Evolutionary conservation across 2,329 filamentous ascomycete genomes (phyloP), one percentile per base, ranked within the genome.

Genomic region (Microsporum ferrugineum): DNA sequence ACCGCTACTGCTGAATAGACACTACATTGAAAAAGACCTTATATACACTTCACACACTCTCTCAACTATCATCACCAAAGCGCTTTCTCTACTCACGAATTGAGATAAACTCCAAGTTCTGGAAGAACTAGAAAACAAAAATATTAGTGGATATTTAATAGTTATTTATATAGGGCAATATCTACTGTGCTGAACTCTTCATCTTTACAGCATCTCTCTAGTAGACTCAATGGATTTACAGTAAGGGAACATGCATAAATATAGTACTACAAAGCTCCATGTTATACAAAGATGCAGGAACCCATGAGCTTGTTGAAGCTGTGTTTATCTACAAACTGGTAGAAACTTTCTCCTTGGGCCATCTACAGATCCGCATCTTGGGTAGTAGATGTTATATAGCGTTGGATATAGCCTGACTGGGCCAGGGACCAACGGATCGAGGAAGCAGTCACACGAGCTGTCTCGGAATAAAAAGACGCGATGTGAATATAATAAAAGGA

Each of bases 91-190:
- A 23, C 27, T 17, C 14, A n/a, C 29, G 23, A 31, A 34, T n/a
- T 23, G 31, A 14, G 31, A 55, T 31, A 49, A 8, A 23, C 8
- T 49, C 31, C 23, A 29, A n/a, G 45, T 12, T 55, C 31, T n/a
- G 49, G 49, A 55, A 31, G 49, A 34, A 55, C 49, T 36, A 17
- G 29, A 5, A 5, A 49, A 55, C 17, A 55, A 49, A 55, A 36
- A 34, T 55, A 55, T 55, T 34, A 36, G 49, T 55, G 49, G 33
- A 55, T 36, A 36, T 55, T 38, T 55, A 55, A 55, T 38, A 51
- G 45, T 55, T 36, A 55, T 55, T 34, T 36, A 55, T 47, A 47
- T 23, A 23, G 43, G 43, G n/a, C n/a, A 47, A 17, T 23, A 29
- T 55, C 14, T 17, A 55, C 12, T 5, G 2, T 55, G 6, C 49